These are phyloP conservation scores for Fusarium acutatum DNA, from an alignment of 2,329 filamentous ascomycete species.

Conservation along the genomic window DNA sequence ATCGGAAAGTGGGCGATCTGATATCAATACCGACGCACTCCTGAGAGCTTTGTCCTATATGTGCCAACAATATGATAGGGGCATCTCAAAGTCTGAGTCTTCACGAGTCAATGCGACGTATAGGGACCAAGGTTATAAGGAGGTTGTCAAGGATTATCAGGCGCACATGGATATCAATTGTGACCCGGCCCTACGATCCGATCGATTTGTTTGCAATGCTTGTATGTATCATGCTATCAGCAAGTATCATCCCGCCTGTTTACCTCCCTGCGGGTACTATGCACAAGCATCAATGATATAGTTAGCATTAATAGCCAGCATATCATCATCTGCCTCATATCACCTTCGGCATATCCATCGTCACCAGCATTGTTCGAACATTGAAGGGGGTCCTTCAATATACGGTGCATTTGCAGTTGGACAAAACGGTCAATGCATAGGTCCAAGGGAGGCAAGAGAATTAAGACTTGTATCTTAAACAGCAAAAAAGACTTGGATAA, in stretches of 20 bases:
- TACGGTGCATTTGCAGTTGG: background rate
- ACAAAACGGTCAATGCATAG: background rate
- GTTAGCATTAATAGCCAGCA: background rate
- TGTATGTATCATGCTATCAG: background rate
- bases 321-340: background rate
- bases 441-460: background rate
- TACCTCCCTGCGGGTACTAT: background rate
- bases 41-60: background rate
- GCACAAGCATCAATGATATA: background rate
- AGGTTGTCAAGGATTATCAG: background rate
- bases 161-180: background rate
- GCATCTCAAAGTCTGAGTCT: background rate
- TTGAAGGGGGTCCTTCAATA: background rate
- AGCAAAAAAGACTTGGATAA: background rate
- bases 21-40: background rate
- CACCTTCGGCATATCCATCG: background rate
- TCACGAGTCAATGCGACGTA: background rate
- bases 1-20: constrained; percentile 1
- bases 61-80: background rate
- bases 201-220: constrained; percentile 5
- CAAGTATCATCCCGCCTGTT: background rate
- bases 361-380: background rate
- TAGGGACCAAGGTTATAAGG: background rate
- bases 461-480: background rate
- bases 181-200: background rate